A percentile compares a stretch with the other conserved stretches of the same genome.
Conservation (phyloP, 2,329 filamentous ascomycete species). For the Aspergillus pseudoviridinutans region DNA sequence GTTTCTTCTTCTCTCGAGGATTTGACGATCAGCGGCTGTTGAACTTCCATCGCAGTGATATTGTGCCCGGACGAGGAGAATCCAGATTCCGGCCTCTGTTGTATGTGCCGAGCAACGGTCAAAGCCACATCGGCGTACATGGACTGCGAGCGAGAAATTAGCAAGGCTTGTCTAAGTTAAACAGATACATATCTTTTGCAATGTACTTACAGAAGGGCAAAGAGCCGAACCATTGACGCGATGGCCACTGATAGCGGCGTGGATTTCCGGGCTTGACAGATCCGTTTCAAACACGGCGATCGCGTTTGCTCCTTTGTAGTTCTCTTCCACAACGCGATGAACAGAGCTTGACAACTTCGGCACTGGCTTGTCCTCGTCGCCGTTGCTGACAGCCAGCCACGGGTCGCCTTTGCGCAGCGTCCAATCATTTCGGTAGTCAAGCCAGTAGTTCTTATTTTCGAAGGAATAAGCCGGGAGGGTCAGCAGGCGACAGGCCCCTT, state of each 20-base stretch:
- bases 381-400: too few species aligned
- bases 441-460: conserved; percentile 35
- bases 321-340: conserved; percentile 23
- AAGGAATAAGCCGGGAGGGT: too few species aligned
- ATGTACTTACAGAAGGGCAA: conserved; percentile 29
- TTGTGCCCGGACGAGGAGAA: conserved; percentile 20
- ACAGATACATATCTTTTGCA: not conserved
- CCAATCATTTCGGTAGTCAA: conserved; percentile 35
- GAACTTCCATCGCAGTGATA: conserved; percentile 22
- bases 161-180: not conserved
- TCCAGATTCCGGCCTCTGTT: conserved; percentile 29
- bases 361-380: too few species aligned
- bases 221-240: conserved; percentile 35
- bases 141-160: conserved; percentile 17
- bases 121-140: conserved; percentile 36
- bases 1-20: conserved; percentile 2
- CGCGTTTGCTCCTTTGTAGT: conserved; percentile 18
- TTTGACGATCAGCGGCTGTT: conserved; percentile 55
- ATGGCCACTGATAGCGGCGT: conserved; percentile 34
- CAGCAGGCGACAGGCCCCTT: conserved; percentile 26
- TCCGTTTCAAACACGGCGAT: conserved; percentile 35
- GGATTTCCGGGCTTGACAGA: conserved; percentile 29
- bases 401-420: conserved; percentile 26
- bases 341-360: conserved; percentile 17
- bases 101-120: conserved; percentile 33